A percentile compares a stretch with the other conserved stretches of the same genome.
These are phyloP conservation scores for Brachypodium distachyon DNA, from an alignment of 202 grass and related monocot species.

Conservation along the genomic window DNA sequence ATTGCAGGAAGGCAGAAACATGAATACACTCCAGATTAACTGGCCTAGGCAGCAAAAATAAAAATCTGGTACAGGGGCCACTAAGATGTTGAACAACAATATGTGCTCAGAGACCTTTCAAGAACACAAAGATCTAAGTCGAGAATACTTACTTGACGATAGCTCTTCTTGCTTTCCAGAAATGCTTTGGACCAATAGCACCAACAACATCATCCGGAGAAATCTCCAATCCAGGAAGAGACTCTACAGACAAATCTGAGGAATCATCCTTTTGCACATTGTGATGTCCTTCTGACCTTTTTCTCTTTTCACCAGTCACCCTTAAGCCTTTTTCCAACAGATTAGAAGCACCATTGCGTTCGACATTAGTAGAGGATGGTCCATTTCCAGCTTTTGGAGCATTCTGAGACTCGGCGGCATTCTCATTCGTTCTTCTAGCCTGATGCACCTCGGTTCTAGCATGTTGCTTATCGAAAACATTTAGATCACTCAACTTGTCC, in stretches of 20 bases:
- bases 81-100: background rate
- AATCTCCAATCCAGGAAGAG: slow-evolving; percentile 35
- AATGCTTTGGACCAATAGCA: slow-evolving; percentile 80
- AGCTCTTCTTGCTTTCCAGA: slow-evolving; percentile 93
- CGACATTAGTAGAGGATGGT: slow-evolving; percentile 3
- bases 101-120: background rate
- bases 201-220: slow-evolving; percentile 80
- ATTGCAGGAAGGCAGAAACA: background rate
- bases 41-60: background rate
- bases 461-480: slow-evolving; percentile 19
- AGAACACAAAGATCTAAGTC: background rate
- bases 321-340: background rate
- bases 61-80: background rate
- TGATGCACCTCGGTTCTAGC: background rate
- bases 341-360: slow-evolving; percentile 25
- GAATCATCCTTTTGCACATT: slow-evolving; percentile 32
- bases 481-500: slow-evolving; percentile 5
- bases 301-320: slow-evolving; percentile 31
- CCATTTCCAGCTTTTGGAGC: slow-evolving; percentile 3
- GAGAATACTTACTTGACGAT: slow-evolving; percentile 69
- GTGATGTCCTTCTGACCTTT: slow-evolving; percentile 16
- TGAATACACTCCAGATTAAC: background rate
- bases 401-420: background rate
- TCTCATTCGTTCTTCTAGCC: background rate
- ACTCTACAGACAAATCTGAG: slow-evolving; percentile 43